phyloP scores from a whole-genome alignment of 1,284 basidiomycete species.

The Lentinula novae-zelandiae region DNA sequence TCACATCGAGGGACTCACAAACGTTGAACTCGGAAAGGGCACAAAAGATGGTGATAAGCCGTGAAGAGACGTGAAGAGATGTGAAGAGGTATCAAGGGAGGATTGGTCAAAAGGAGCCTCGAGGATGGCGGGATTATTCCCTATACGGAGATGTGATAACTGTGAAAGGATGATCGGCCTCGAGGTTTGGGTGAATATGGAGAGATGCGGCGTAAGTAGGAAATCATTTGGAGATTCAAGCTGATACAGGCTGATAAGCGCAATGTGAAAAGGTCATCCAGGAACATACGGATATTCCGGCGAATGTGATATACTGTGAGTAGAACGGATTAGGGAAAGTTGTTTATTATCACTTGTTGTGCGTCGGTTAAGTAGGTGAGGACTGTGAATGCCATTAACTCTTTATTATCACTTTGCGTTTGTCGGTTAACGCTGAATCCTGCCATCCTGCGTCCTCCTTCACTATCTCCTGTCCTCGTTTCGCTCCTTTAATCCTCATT shows the following conservation, averaged over 20 bases:
- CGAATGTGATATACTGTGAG: neutral
- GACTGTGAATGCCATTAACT: neutral
- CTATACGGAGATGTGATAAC: neutral
- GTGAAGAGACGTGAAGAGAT: neutral
- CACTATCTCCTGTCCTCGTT: neutral
- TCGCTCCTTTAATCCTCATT: neutral
- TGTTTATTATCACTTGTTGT: neutral
- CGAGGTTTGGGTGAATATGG: neutral
- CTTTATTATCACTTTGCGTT: neutral
- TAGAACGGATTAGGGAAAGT: neutral
- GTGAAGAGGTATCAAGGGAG: conserved; percentile 1
- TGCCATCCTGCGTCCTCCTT: neutral
- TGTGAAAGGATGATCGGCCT: neutral
- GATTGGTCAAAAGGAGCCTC: neutral
- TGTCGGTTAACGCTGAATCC: neutral
- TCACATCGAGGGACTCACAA: too few species aligned
- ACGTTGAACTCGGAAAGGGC: too few species aligned
- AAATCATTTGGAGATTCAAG: too few species aligned
- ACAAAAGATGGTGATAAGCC: too few species aligned
- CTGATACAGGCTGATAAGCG: neutral
- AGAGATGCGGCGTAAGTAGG: too few species aligned
- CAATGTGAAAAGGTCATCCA: neutral
- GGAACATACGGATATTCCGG: neutral
- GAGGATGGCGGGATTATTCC: neutral
- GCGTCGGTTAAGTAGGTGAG: neutral